Base-by-base conservation (phyloP, 805 yeast species). In the Ogataea nitratoaversa region DNA sequence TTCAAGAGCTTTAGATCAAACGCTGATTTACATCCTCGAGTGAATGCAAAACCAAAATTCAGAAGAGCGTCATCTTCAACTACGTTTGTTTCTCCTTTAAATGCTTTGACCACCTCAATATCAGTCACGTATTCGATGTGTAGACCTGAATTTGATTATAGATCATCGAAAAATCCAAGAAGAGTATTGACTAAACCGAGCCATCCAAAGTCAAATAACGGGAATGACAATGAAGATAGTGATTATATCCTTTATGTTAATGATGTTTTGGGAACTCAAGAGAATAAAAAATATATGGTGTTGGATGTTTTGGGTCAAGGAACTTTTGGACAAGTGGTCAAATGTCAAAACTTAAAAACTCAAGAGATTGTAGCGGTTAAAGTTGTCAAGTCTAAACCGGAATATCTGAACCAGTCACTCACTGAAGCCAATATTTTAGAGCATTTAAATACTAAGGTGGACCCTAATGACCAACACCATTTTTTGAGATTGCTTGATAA, bases 321-420 rank as follows among this genome's bases (percentile, higher is more conserved):
- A 2, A 90, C 99, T 1, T 93, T 93, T 70, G 99, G 99, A 8
- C 98, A 93, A 65, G 99, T 93, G 34, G 95, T 90, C 31, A 93
- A 91, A 65, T 91, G 97, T 64, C 95, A 87, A 59, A 76, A 80
- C 52, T 48, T 70, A 46, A 64, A 62, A 34, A 85, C 89, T 34
- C 93, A 88, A 57, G 91, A 87, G 46, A 77, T 91, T 17, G 86
- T 90, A 19, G 99, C 99, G 1, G 95, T 93, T 28, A 93, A 93
- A 63, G 95, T 93, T 32, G 86, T 93, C 43, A 93, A 91, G 60
- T 84, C 95, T 27, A 84, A 84, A 57, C 87, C 95, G 5, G 96
- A 95, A 8, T 90, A 84, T 56, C 70, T 89, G 60, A 89, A 87
- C 57, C 99, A 95, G 63, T 84, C 95, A 34, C 71, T 91, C 52